phyloP scores from a whole-genome alignment of 2,329 filamentous ascomycete species.

The Apiospora pterosperma region DNA sequence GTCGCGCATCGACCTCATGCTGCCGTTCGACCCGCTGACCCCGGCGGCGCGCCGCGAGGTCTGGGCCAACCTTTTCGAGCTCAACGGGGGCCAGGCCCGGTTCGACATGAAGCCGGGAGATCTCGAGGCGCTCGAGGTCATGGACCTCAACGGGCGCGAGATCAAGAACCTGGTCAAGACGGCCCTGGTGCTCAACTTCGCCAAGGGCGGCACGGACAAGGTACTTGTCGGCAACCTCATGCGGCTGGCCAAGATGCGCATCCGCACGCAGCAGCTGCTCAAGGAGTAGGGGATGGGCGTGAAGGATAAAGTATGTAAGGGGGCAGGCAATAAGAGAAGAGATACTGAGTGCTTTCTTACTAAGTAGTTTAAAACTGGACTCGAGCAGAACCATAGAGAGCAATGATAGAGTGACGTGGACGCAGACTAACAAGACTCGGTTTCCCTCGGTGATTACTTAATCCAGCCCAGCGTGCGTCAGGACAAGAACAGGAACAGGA shows the following conservation, averaged over 20 bases:
- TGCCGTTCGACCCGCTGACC: conserved; percentile 7
- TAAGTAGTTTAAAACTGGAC: too few relatives aligned
- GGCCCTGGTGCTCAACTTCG: neutral
- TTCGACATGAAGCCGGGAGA: neutral
- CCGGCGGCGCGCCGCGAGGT: neutral
- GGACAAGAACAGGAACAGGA: too few relatives aligned
- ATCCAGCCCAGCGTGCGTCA: too few relatives aligned
- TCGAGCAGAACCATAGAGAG: too few relatives aligned
- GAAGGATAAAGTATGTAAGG: too few relatives aligned
- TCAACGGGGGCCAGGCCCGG: neutral
- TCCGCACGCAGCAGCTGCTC: neutral
- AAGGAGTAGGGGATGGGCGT: neutral
- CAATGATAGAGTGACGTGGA: too few relatives aligned
- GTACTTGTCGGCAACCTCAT: neutral
- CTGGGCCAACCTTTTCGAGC: neutral
- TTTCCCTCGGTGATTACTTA: too few relatives aligned
- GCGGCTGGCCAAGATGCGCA: neutral
- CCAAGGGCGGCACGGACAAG: neutral
- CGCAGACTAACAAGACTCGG: too few relatives aligned
- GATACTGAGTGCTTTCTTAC: too few relatives aligned
- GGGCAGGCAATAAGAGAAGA: too few relatives aligned
- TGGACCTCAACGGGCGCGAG: neutral
- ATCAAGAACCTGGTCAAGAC: conserved; percentile 3
- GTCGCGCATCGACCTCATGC: conserved; percentile 24
- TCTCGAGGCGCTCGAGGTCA: neutral